phyloP scores from a whole-genome alignment of 371 early-diverging fungal species.

The Circinella umbellata region DNA sequence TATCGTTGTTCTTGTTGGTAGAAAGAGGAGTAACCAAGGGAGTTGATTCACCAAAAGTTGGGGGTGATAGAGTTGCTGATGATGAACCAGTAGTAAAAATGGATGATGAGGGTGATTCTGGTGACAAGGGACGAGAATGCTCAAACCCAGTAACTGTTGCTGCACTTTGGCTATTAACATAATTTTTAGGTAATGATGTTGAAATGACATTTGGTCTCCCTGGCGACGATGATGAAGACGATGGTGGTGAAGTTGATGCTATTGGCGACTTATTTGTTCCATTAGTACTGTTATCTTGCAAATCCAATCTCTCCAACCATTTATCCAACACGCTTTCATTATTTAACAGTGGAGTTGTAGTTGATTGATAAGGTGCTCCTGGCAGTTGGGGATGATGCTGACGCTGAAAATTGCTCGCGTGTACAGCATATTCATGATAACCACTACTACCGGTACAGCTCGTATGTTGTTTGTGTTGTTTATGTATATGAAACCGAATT shows the following conservation, averaged over 20 bases:
- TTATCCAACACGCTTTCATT: conserved; percentile 31
- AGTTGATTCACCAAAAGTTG: not conserved
- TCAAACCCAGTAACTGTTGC: not conserved
- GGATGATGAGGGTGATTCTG: not conserved
- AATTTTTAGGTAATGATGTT: conserved; percentile 1
- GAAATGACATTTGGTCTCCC: not conserved
- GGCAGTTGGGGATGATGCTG: too few species aligned
- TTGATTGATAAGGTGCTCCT: not conserved
- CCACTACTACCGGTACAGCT: conserved; percentile 5
- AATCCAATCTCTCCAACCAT: conserved; percentile 35
- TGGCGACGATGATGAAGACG: not conserved
- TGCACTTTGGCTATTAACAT: not conserved
- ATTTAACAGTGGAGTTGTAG: not conserved
- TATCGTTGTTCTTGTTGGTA: not conserved
- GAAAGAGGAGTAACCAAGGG: too few species aligned
- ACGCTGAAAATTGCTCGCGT: too few species aligned
- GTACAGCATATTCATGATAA: not conserved
- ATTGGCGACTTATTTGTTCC: not conserved
- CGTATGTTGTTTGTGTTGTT: not conserved
- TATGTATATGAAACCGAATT: conserved; percentile 10
- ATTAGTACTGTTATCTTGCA: conserved; percentile 21
- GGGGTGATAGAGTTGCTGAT: not conserved
- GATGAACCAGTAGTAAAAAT: not conserved
- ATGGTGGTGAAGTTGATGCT: too few species aligned
- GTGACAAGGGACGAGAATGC: not conserved